phyloP scores from a whole-genome alignment of 129 eudicot genomes.

The Chrysanthemum seticuspe region DNA sequence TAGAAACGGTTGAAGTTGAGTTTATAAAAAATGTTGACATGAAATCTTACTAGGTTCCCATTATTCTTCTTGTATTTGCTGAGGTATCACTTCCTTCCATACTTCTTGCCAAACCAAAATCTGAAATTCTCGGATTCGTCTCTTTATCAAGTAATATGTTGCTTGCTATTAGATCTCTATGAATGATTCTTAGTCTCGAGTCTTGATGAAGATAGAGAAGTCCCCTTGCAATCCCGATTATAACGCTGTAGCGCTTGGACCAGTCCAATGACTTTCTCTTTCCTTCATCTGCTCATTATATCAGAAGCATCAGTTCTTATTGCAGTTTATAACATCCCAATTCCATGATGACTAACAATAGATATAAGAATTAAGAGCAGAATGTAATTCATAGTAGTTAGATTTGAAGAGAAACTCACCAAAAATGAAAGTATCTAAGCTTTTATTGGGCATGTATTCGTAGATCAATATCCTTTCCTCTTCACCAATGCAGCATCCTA shows the following conservation, averaged over 20 bases:
- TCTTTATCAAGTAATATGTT: conserved; percentile 39
- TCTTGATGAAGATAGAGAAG: conserved; percentile 50
- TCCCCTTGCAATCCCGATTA: conserved; percentile 43
- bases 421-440: conserved; percentile 37
- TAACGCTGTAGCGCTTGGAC: conserved; percentile 33
- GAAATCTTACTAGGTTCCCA: conserved; percentile 46
- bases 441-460: conserved; percentile 46
- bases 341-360: neutral
- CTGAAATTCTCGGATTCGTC: conserved; percentile 44
- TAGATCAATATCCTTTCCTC: conserved; percentile 37
- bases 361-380: neutral
- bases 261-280: conserved; percentile 21
- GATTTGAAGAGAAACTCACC: conserved; percentile 9
- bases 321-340: neutral
- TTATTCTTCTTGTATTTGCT: conserved; percentile 27
- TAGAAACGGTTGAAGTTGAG: too few relatives aligned
- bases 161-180: conserved; percentile 38
- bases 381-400: neutral
- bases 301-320: neutral
- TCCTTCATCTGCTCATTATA: conserved; percentile 13
- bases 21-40: too few relatives aligned
- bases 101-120: conserved; percentile 45
- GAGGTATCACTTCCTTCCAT: conserved; percentile 30
- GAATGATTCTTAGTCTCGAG: conserved; percentile 28
- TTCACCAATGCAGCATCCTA: conserved; percentile 36